These are phyloP conservation scores for Clarireedia paspali DNA, from an alignment of 2,329 filamentous ascomycete genomes.

Conservation along the genomic window DNA sequence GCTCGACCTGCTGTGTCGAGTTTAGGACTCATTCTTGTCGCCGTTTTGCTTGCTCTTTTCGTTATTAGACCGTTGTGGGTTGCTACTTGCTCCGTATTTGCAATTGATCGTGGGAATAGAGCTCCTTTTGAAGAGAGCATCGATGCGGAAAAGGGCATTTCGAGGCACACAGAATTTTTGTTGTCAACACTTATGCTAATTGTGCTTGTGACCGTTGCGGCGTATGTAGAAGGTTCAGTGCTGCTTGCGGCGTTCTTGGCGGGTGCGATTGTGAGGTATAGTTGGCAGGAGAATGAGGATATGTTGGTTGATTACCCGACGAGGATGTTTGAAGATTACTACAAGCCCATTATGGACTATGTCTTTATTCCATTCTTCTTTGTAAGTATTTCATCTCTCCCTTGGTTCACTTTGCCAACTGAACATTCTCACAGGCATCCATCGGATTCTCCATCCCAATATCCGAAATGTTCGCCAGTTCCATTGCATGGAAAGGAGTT, in stretches of 20 bases:
- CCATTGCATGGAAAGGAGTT: conserved; percentile 57
- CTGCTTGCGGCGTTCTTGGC: conserved; percentile 4
- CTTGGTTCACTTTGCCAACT: not conserved
- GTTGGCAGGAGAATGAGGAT: not conserved
- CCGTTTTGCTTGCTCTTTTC: not conserved
- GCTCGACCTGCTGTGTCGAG: conserved; percentile 4
- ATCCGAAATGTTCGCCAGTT: not conserved
- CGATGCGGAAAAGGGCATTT: not conserved
- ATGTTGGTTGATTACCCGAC: conserved; percentile 1
- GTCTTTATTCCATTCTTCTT: conserved; percentile 55
- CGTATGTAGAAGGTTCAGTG: conserved; percentile 1
- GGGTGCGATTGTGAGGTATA: conserved; percentile 2
- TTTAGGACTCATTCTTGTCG: not conserved
- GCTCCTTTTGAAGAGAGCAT: not conserved
- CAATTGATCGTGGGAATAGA: not conserved
- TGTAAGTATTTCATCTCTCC: conserved; percentile 35
- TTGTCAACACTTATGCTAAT: not conserved
- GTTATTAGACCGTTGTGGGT: not conserved
- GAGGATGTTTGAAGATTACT: conserved; percentile 25
- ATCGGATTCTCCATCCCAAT: conserved; percentile 7
- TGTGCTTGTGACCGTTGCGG: not conserved
- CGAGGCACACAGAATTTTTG: not conserved
- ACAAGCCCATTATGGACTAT: conserved; percentile 25
- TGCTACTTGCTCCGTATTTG: not conserved
- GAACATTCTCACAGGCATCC: not conserved